Evolutionary conservation across 495 filamentous ascomycete genomes (phyloP), one percentile per base, ranked within the genome.

Genomic region (Aspergillus bertholletiae): DNA sequence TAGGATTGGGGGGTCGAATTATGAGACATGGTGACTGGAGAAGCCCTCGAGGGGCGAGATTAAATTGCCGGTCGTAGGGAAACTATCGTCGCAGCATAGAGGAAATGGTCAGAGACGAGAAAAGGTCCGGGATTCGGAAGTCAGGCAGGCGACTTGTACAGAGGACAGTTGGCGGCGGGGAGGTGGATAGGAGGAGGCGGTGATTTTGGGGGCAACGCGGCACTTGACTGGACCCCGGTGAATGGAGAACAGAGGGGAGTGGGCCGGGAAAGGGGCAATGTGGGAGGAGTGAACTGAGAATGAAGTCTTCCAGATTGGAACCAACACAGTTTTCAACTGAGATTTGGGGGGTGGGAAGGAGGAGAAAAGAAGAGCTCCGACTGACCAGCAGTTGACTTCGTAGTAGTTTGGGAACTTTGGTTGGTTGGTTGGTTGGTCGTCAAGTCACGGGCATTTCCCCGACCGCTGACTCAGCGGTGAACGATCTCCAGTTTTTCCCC

Each of bases 1-100:
- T 67, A 53, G 53, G 65, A 44, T 41, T 68, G 68, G 21, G 57
- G 11, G 41, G 59, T 52, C 24, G 67, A 55, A 51, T 67, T 60
- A 53, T 67, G 64, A 55, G 72, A 69, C 71, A 74, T 76, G 61
- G 48, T 28, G 60, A 55, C 46, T 49, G 57, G 44, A 35, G 23
- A 53, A 57, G 57, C 62, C 65, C 65, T 67, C 56, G 56, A 55
- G 57, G 64, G 65, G 71, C 58, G 37, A 49, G 49, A 35, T 18
- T 7, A 30, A 30, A 27, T 28, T 54, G 39, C 43, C 40, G 43
- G 21, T 46, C 12, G 13, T 47, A 18, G 9, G 40, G 35, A 22
- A 32, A 49, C 46, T 56, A 59, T 48, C 56, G 61, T 51, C 28
- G 56, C 61, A 49, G 64, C 64, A 66, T 66, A 60, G 56, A 61